Evolutionary conservation across 768 basidiomycete species (phyloP).

Genomic region (Favolaschia claudopus): DNA sequence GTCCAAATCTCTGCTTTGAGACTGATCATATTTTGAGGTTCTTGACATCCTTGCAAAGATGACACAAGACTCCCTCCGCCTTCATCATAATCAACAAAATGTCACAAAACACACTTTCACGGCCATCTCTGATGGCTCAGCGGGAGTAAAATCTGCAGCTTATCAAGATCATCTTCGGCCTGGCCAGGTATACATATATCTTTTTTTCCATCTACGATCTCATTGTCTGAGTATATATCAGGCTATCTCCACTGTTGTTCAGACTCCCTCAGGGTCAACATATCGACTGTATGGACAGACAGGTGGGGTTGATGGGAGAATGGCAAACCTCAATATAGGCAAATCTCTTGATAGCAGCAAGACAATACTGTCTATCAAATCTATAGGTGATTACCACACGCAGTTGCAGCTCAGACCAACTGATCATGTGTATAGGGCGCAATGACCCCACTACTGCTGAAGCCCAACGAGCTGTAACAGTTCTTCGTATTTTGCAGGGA

Average conservation of each 20-base stretch:
- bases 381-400: too few species aligned
- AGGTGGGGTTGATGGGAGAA: slow-evolving; percentile 51
- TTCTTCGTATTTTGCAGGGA: slow-evolving; percentile 55
- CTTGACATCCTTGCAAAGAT: slow-evolving; percentile 56
- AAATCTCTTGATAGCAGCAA: slow-evolving; percentile 36
- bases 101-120: slow-evolving; percentile 51
- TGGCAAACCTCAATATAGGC: slow-evolving; percentile 33
- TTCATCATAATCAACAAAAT: slow-evolving; percentile 56
- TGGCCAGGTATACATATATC: slow-evolving; percentile 45
- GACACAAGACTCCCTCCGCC: slow-evolving; percentile 51
- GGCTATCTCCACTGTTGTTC: slow-evolving; percentile 39
- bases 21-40: slow-evolving; percentile 29
- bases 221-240: slow-evolving; percentile 15
- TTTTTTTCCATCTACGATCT: not conserved
- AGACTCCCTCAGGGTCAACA: slow-evolving; percentile 33
- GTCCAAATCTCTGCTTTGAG: not conserved
- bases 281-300: slow-evolving; percentile 52
- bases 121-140: slow-evolving; percentile 32
- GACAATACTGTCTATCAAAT: slow-evolving; percentile 49
- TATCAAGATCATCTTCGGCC: slow-evolving; percentile 45
- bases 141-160: slow-evolving; percentile 41
- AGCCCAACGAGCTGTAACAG: slow-evolving; percentile 45
- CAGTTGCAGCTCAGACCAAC: too few species aligned
- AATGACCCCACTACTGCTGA: slow-evolving; percentile 70
- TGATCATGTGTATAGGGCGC: too few species aligned